Evolutionary conservation across 148 eudicot species (phyloP), one percentile per base, ranked within the genome.

Genomic region (Vaccinium darrowii): DNA sequence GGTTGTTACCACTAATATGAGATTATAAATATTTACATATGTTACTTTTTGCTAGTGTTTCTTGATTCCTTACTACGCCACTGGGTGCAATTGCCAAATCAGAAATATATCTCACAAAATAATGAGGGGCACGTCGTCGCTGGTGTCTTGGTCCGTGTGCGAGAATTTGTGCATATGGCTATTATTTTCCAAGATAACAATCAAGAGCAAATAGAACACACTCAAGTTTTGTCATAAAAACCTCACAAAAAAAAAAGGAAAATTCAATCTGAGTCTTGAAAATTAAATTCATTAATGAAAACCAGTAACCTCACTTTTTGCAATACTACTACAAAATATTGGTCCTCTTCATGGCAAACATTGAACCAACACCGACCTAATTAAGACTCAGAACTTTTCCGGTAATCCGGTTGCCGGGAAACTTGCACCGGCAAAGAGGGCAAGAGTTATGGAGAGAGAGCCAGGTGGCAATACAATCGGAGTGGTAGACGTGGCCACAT

Each of bases 401-500:
- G n/a, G n/a, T n/a, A n/a, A n/a, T 15, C 53, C 67, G n/a, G 67
- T 80, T 49, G 14, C 87, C 80, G 54, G 85, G 54, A 6, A 90
- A 47, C 19, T 62, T 16, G 80, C 78, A 86, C 19, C 95, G 92
- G 85, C 95, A 93, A 81, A 93, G 92, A 84, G 95, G 95, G 78
- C 95, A 93, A 19, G 94, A 88, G 62, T 82, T 76, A 43, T 85
- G 88, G 63, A 82, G 83, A 60, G 84, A 89, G 76, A 93, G 76
- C 95, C 95, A 93, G 33, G 76, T 62, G 33, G 84, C 30, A 13
- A 93, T 90, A 84, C 95, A 93, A 75, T 47, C 80, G 50, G 80
- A 83, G 78, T 93, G 95, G 88, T 88, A 93, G 56, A 92, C 89
- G 85, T 93, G 95, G 71, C 94, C 92, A 9, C 95, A 93, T 2